Conservation (phyloP, 2,329 filamentous ascomycete species). For the Camillea tinctor region DNA sequence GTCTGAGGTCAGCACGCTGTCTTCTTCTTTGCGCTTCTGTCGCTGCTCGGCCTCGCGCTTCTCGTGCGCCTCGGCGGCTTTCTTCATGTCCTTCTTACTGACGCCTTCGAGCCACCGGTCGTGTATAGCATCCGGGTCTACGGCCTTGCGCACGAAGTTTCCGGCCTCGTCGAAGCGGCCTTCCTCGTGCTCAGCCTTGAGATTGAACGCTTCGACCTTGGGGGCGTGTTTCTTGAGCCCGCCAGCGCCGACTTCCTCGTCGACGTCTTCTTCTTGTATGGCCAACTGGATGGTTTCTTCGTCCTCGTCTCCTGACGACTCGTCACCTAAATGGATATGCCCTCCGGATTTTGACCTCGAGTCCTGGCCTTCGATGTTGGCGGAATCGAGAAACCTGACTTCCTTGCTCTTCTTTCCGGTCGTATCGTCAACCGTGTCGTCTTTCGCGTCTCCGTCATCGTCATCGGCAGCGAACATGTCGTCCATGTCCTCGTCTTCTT, state of each 20-base stretch:
- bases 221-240: slow-evolving; percentile 91
- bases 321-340: slow-evolving; percentile 61
- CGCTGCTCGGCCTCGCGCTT: slow-evolving; percentile 76
- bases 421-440: slow-evolving; percentile 48
- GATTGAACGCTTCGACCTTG: slow-evolving; percentile 94
- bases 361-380: slow-evolving; percentile 77
- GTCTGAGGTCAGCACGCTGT: slow-evolving; percentile 71
- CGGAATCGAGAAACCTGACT: slow-evolving; percentile 58
- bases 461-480: slow-evolving; percentile 78
- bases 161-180: slow-evolving; percentile 87
- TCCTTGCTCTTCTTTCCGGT: slow-evolving; percentile 60
- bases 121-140: slow-evolving; percentile 84
- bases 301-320: slow-evolving; percentile 55
- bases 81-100: slow-evolving; percentile 90
- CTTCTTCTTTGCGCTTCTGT: slow-evolving; percentile 69
- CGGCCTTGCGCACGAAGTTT: slow-evolving; percentile 87
- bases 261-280: slow-evolving; percentile 71
- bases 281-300: slow-evolving; percentile 74
- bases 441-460: slow-evolving; percentile 56
- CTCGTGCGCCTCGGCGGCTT: slow-evolving; percentile 82
- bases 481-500: slow-evolving; percentile 63
- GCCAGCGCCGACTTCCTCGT: slow-evolving; percentile 87
- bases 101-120: slow-evolving; percentile 91
- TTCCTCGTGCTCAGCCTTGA: slow-evolving; percentile 86
- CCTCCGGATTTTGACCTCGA: slow-evolving; percentile 70